These are phyloP conservation scores for Aspergillus intermedius DNA, from an alignment of 2,329 filamentous ascomycete genomes.

Conservation along the genomic window DNA sequence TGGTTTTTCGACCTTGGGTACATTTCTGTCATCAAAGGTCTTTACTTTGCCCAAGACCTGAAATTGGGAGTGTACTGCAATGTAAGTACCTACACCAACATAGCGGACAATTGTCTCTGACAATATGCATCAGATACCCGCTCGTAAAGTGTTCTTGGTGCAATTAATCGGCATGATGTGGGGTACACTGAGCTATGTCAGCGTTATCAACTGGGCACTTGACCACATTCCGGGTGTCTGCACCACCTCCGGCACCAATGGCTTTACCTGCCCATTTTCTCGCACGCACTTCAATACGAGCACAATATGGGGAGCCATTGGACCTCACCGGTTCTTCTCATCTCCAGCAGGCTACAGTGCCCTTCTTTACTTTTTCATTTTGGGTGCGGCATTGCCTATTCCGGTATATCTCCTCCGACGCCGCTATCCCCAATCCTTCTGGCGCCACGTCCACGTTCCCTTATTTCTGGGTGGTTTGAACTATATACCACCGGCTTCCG, in stretches of 20 bases:
- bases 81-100: constrained; percentile 4
- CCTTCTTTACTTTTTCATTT: constrained; percentile 63
- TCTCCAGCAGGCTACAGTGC: constrained; percentile 52
- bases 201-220: constrained; percentile 41
- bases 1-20: constrained; percentile 25
- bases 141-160: constrained; percentile 42
- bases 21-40: constrained; percentile 20
- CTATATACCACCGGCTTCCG: constrained; percentile 59
- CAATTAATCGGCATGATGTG: constrained; percentile 45
- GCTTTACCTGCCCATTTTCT: constrained; percentile 50
- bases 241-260: constrained; percentile 51
- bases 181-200: constrained; percentile 38
- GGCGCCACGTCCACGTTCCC: constrained; percentile 43
- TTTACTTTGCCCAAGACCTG: constrained; percentile 23
- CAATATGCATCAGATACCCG: constrained; percentile 25
- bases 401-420: constrained; percentile 52
- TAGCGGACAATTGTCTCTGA: background rate
- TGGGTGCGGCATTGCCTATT: constrained; percentile 56
- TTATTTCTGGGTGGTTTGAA: constrained; percentile 58
- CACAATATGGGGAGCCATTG: constrained; percentile 64
- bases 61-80: constrained; percentile 21
- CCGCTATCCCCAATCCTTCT: constrained; percentile 17
- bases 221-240: constrained; percentile 39
- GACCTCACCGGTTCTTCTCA: constrained; percentile 60
- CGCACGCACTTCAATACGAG: constrained; percentile 60